Percentiles rank a stretch among this genome's conserved stretches.
Evolutionary conservation across 176 grass and related monocot species (phyloP).

Genomic region (Triticum timopheevii): DNA sequence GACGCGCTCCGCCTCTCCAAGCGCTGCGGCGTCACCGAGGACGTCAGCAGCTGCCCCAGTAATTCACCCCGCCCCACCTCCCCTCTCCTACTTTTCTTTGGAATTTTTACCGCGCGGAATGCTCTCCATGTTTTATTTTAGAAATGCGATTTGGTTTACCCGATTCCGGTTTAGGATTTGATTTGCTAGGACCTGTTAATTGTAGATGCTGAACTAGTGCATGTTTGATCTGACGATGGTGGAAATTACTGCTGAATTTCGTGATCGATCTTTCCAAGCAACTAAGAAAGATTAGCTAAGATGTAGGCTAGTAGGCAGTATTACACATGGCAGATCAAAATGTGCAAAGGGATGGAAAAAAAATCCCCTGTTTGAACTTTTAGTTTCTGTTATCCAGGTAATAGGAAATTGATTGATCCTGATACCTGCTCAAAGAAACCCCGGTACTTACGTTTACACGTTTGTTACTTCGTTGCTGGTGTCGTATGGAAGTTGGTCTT

Average conservation of each 20-base stretch:
- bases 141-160: not conserved
- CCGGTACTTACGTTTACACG: not conserved
- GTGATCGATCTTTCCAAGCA: not conserved
- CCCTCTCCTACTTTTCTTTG: not conserved
- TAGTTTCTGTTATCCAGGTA: not conserved
- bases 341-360: not conserved
- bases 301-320: not conserved
- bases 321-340: not conserved
- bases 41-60: constrained; percentile 37
- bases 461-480: not conserved
- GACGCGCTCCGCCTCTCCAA: constrained; percentile 40
- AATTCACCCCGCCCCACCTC: not conserved
- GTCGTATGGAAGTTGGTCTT: constrained; percentile 17
- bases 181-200: not conserved
- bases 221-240: not conserved
- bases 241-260: not conserved
- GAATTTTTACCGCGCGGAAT: not conserved
- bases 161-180: not conserved
- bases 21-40: constrained; percentile 41
- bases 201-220: not conserved
- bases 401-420: not conserved
- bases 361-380: not conserved
- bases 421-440: too few relatives aligned
- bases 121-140: not conserved
- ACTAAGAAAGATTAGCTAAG: too few relatives aligned